Evolutionary conservation across 2,329 filamentous ascomycete species (phyloP), one percentile per base, ranked within the genome.

Genomic region (Diaporthe sp.): DNA sequence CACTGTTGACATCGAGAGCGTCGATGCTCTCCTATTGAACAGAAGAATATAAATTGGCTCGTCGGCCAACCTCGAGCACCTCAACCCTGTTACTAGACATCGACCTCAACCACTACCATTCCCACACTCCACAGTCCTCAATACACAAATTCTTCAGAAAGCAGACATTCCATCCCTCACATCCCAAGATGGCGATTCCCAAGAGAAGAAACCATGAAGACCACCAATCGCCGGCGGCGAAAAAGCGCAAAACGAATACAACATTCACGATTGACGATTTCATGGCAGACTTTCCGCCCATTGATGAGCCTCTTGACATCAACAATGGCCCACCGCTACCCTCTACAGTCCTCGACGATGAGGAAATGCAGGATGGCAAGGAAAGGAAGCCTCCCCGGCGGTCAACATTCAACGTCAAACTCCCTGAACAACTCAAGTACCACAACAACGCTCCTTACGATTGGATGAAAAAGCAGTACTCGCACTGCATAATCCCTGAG

Each of bases 401-500:
- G 1, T 68, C 65, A 15, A 39, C 31, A 5, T 68, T 68, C 46
- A 68, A 68, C 13, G 1, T 68, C 19, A 19, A 5, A 12, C 31
- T 68, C 3, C 65, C 65, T 7, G 4, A 8, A 12, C 7, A 8
- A 9, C 44, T 51, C 8, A 1, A 2, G 1, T 31, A 37, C 12
- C 12, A 34, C 1, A 13, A n/a, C 3, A 9, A 37, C 37, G 46
- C 25, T 5, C 65, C 65, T 2, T 53, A 28, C 25, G 13, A 53
- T 0, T 68, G 65, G 65, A 17, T 68, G 46, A 25, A n/a, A 25
- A 39, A 25, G 3, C 65, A 68, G 6, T 68, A 68, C 5, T 25
- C 46, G 3, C 65, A 68, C 15, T 68, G 65, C 31, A 39, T 68
- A 46, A 39, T 53, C 25, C 65, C 65, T 17, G 65, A 68, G 46